Base-by-base conservation (phyloP, 495 filamentous ascomycete genomes). In the Penicillium ucsense region DNA sequence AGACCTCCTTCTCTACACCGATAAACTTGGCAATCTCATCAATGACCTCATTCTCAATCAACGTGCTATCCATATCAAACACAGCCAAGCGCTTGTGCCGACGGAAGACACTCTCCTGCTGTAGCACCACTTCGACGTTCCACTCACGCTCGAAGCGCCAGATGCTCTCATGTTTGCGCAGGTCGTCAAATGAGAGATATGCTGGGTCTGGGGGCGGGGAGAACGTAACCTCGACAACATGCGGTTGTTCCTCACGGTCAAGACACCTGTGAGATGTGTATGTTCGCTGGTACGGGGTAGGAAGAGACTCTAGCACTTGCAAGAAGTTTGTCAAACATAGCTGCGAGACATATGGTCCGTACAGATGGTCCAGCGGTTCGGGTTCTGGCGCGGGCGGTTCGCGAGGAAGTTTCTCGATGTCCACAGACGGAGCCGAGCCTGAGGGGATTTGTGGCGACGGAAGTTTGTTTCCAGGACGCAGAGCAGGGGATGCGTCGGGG, bases 31-130 rank as follows among this genome's bases (percentile, higher is more conserved):
- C 92, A 46, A 98, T 83, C 57, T 96, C 82, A 56, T 98, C 92
- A 57, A 98, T 95, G 27, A 94, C 88, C 70, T 98, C 92, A 60
- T 98, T 88, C 48, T 90, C 80, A 54, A 98, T 96, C 47, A 98
- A 74, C 0, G 92, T 98, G 50, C 84, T 89, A 65, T 98, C 92
- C 92, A 98, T 98, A 60, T 98, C 92, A 55, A 98, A 98, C 29
- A 94, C 82, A 3, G 86, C 89, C 4, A 98, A 70, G 3, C 86
- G 81, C 59, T 88, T 85, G 60, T 89, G 76, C 27, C 80, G 75
- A 37, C 84, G 77, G 71, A 82, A 88, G n/a, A 87, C 71, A 31
- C 72, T 77, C 50, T 89, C 84, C 39, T 57, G 54, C 61, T 89
- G 83, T 43, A 94, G 68, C 7, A 84, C 79, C 7, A 88, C 81